These are phyloP conservation scores for Monoraphidium neglectum DNA, from an alignment of 139 green algal species.

Conservation along the genomic window DNA sequence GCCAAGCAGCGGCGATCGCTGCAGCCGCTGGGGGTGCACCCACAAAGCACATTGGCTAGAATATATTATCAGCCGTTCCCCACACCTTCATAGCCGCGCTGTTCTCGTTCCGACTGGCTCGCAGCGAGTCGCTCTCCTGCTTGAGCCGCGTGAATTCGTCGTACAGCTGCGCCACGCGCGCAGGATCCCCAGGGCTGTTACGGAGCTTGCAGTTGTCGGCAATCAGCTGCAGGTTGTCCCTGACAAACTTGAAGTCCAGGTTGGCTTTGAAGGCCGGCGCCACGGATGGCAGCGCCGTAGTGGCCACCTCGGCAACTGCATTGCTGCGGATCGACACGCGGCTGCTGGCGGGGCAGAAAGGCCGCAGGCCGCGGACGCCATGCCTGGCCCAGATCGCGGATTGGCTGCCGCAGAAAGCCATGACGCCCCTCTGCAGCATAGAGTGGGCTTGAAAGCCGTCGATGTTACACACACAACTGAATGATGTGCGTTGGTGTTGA, in stretches of 20 bases:
- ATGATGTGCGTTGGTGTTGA: too few relatives aligned
- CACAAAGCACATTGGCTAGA: too few relatives aligned
- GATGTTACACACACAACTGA: too few relatives aligned
- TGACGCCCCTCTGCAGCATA: not conserved
- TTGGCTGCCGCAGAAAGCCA: not conserved
- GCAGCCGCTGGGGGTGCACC: too few relatives aligned
- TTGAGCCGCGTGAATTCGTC: constrained; percentile 72
- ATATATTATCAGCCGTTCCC: too few relatives aligned
- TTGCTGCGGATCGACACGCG: not conserved
- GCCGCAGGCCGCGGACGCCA: not conserved
- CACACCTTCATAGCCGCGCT: constrained; percentile 88
- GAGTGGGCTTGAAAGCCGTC: too few relatives aligned
- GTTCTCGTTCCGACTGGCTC: constrained; percentile 86
- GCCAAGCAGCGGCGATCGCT: too few relatives aligned
- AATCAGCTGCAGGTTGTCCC: constrained; percentile 74
- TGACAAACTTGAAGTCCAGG: constrained; percentile 90
- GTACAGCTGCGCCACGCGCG: constrained; percentile 83
- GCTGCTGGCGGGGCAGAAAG: not conserved
- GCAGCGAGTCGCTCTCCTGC: constrained; percentile 67
- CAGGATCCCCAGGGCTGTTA: constrained; percentile 72
- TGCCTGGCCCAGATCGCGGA: not conserved
- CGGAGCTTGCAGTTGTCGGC: constrained; percentile 69
- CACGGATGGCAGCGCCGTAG: not conserved
- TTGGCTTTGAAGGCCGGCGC: constrained; percentile 67
- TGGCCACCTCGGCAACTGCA: not conserved